phyloP scores from a whole-genome alignment of 2,329 filamentous ascomycete genomes.

The Phyllosticta citriasiana region DNA sequence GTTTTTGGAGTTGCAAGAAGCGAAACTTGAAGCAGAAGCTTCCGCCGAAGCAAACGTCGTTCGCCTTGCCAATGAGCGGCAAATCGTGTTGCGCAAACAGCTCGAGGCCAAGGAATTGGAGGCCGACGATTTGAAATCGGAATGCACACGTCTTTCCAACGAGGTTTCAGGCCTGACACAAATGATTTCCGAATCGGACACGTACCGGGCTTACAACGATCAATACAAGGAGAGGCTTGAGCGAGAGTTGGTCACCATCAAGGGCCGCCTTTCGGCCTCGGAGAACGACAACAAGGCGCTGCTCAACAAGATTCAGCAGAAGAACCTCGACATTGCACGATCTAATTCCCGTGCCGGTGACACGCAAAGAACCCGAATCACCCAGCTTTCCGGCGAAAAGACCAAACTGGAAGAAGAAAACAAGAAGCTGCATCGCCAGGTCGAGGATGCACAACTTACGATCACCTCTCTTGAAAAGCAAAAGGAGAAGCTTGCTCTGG shows the following conservation, averaged over 20 bases:
- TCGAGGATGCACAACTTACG: constrained; percentile 74
- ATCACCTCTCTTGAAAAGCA: constrained; percentile 85
- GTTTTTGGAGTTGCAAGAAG: constrained; percentile 77
- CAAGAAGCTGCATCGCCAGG: constrained; percentile 67
- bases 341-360: constrained; percentile 81
- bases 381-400: constrained; percentile 72
- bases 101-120: constrained; percentile 69
- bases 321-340: constrained; percentile 89
- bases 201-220: constrained; percentile 81
- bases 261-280: constrained; percentile 78
- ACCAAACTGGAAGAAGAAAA: constrained; percentile 72
- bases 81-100: constrained; percentile 66
- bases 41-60: constrained; percentile 72
- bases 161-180: constrained; percentile 81
- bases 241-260: constrained; percentile 80
- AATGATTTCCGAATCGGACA: constrained; percentile 78
- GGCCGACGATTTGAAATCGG: constrained; percentile 67
- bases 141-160: constrained; percentile 63
- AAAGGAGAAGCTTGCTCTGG: constrained; percentile 82
- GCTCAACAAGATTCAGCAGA: constrained; percentile 96
- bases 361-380: constrained; percentile 65
- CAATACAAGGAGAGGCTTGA: constrained; percentile 91
- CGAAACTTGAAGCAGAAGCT: constrained; percentile 71
- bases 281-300: constrained; percentile 93
- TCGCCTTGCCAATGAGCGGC: constrained; percentile 67